These are phyloP conservation scores for Leccinum imitatum DNA, from an alignment of 768 basidiomycete genomes.

Conservation along the genomic window DNA sequence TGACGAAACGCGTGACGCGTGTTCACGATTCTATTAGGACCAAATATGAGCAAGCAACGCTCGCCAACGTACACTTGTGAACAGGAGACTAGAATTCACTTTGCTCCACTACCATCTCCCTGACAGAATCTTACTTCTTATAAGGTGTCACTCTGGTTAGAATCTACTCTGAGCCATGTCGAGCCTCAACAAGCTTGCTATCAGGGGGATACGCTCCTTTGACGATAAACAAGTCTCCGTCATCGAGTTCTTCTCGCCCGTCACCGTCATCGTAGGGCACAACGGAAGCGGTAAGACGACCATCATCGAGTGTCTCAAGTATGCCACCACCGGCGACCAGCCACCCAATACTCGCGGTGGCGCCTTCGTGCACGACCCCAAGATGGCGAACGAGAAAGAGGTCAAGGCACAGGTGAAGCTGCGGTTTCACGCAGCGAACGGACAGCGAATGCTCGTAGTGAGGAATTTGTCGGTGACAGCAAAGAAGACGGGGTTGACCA, in stretches of 20 bases:
- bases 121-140: not conserved
- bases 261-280: slow-evolving; percentile 98
- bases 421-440: slow-evolving; percentile 87
- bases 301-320: slow-evolving; percentile 99
- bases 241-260: slow-evolving; percentile 96
- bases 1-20: not conserved
- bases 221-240: slow-evolving; percentile 93
- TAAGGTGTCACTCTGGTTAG: not conserved
- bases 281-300: slow-evolving; percentile 99
- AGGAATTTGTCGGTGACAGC: slow-evolving; percentile 89
- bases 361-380: slow-evolving; percentile 98
- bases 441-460: slow-evolving; percentile 85
- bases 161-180: slow-evolving; percentile 51
- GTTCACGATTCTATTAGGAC: not conserved
- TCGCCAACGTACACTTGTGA: not conserved
- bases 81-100: not conserved
- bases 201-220: slow-evolving; percentile 92
- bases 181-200: slow-evolving; percentile 87
- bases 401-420: slow-evolving; percentile 98
- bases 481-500: slow-evolving; percentile 91
- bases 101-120: not conserved
- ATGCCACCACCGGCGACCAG: slow-evolving; percentile 97
- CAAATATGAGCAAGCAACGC: not conserved
- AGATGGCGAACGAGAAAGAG: slow-evolving; percentile 99
- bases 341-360: slow-evolving; percentile 97